Conservation (phyloP, 177 flowering plant genomes). For the Telopea speciosissima region DNA sequence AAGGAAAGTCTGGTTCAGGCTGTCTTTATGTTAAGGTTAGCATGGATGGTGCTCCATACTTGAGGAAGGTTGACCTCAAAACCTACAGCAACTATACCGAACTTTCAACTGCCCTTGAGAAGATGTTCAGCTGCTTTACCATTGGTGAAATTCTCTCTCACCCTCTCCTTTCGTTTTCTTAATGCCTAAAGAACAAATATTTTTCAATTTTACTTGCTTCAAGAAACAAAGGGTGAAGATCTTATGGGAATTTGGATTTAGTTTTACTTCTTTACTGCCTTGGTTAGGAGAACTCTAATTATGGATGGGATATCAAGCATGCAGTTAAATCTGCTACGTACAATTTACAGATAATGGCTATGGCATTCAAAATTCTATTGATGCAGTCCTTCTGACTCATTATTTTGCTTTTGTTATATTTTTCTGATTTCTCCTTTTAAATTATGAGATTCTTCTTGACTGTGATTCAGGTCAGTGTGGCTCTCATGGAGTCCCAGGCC, state of each 20-base stretch:
- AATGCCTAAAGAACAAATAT: too few relatives aligned
- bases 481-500: slow-evolving; percentile 35
- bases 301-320: background rate
- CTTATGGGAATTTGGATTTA: too few relatives aligned
- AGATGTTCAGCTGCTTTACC: slow-evolving; percentile 84
- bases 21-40: slow-evolving; percentile 79
- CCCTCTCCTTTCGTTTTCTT: background rate
- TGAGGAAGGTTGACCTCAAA: slow-evolving; percentile 71
- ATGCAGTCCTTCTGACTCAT: too few relatives aligned
- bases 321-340: background rate
- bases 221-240: background rate
- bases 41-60: slow-evolving; percentile 89
- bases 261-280: background rate
- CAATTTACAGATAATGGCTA: too few relatives aligned
- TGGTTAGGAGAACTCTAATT: background rate
- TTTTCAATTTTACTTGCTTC: background rate
- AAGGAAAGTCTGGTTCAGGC: slow-evolving; percentile 35
- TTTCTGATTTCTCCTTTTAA: too few relatives aligned
- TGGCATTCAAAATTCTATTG: background rate
- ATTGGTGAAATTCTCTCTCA: slow-evolving; percentile 35
- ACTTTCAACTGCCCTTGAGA: slow-evolving; percentile 63
- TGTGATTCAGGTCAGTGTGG: slow-evolving; percentile 46
- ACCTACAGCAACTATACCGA: slow-evolving; percentile 46
- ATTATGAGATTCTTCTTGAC: too few relatives aligned
- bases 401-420: too few relatives aligned